Evolutionary conservation across 2,329 filamentous ascomycete genomes (phyloP).

Genomic region (Cryphonectria parasitica): DNA sequence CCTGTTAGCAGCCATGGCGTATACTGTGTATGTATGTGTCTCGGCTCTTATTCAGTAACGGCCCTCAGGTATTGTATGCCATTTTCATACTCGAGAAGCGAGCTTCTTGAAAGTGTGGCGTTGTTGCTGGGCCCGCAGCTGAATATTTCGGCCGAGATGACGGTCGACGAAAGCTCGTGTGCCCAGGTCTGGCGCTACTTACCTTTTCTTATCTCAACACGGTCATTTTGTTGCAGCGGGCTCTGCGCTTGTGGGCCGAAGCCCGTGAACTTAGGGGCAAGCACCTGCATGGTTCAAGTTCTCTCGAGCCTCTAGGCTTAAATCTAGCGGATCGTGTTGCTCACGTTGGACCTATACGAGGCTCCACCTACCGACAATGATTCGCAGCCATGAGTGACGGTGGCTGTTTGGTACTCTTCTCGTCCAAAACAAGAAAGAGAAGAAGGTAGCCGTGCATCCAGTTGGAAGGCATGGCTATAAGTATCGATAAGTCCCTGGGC

Average conservation of each 20-base stretch:
- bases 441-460: background rate
- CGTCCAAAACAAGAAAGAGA: background rate
- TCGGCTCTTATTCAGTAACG: background rate
- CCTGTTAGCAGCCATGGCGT: background rate
- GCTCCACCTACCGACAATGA: constrained; percentile 1
- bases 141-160: background rate
- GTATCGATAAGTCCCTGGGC: background rate
- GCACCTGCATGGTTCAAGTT: constrained; percentile 15
- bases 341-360: constrained; percentile 12
- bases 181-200: background rate
- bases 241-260: constrained; percentile 7
- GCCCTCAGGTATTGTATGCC: background rate
- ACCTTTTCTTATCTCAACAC: background rate
- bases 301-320: constrained; percentile 14
- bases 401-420: background rate
- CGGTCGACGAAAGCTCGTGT: background rate
- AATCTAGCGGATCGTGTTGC: background rate
- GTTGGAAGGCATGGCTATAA: constrained; percentile 11
- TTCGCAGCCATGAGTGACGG: background rate
- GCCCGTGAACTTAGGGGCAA: constrained; percentile 12
- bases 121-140: background rate
- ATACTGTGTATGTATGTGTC: background rate
- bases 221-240: constrained; percentile 14
- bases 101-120: background rate
- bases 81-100: background rate